Conservation (phyloP, 2,329 filamentous ascomycete species). For the Zymoseptoria brevis region DNA sequence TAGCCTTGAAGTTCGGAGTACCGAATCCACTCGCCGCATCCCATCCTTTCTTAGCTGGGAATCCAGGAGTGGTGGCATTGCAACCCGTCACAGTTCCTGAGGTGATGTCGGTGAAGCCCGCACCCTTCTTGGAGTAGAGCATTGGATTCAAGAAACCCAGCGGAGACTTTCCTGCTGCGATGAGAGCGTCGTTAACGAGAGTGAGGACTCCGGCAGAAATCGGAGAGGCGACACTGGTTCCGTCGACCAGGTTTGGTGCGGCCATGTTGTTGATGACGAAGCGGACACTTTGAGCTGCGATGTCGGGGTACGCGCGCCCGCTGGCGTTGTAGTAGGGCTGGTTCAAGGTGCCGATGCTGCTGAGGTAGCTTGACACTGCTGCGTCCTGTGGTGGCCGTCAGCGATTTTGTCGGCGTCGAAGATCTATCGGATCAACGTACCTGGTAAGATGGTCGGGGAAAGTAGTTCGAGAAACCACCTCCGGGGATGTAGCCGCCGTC, state of each 20-base stretch:
- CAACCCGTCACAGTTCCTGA: constrained; percentile 27
- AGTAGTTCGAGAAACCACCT: constrained; percentile 34
- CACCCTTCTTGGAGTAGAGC: constrained; percentile 44
- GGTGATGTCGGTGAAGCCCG: constrained; percentile 44
- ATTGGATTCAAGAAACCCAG: constrained; percentile 55
- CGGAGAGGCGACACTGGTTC: neutral
- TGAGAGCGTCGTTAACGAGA: constrained; percentile 55
- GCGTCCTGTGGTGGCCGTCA: neutral
- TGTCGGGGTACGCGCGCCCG: constrained; percentile 37
- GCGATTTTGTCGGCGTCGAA: neutral
- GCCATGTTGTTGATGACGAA: neutral
- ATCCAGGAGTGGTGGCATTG: constrained; percentile 18
- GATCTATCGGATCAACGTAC: constrained; percentile 27
- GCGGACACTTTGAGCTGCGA: constrained; percentile 12
- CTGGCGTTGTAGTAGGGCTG: constrained; percentile 33
- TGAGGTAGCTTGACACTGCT: constrained; percentile 30
- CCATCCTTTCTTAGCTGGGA: constrained; percentile 27
- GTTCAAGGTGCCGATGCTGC: constrained; percentile 31
- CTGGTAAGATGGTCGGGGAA: constrained; percentile 35
- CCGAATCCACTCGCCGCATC: constrained; percentile 26
- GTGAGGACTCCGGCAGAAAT: constrained; percentile 46
- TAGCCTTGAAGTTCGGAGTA: constrained; percentile 9
- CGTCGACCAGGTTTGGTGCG: neutral
- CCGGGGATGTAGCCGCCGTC: constrained; percentile 34
- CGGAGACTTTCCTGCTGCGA: constrained; percentile 42